Evolutionary conservation across 768 basidiomycete species (phyloP).

Genomic region (Phaffia tasmanica): DNA sequence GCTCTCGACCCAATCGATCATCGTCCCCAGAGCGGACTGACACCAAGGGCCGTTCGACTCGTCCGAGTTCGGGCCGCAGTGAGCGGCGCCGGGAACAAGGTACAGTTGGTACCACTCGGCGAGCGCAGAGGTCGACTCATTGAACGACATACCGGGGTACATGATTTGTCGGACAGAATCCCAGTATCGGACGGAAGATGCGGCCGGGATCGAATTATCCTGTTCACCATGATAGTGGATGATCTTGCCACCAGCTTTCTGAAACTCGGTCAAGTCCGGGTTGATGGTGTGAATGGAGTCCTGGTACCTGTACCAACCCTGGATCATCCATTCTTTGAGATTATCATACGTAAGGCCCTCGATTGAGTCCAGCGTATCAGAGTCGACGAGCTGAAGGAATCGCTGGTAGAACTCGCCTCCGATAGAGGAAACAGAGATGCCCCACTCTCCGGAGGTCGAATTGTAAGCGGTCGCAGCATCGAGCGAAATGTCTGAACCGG

Average conservation of each 20-base stretch:
- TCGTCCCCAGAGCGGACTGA: not conserved
- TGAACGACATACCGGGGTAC: slow-evolving; percentile 10
- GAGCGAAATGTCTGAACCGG: too few species aligned
- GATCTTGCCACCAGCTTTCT: slow-evolving; percentile 23
- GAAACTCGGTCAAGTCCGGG: slow-evolving; percentile 22
- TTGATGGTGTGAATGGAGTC: slow-evolving; percentile 16
- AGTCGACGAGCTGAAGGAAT: slow-evolving; percentile 11
- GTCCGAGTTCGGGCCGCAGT: slow-evolving; percentile 12
- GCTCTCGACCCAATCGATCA: too few species aligned
- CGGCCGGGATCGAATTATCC: slow-evolving; percentile 16
- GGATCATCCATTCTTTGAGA: slow-evolving; percentile 16
- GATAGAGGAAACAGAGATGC: not conserved
- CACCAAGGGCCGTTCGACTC: slow-evolving; percentile 23
- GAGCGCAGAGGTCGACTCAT: slow-evolving; percentile 6
- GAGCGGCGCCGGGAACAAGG: slow-evolving; percentile 25
- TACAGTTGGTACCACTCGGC: slow-evolving; percentile 25
- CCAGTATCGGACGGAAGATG: slow-evolving; percentile 18
- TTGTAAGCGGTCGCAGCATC: slow-evolving; percentile 19
- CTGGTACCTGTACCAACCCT: slow-evolving; percentile 18
- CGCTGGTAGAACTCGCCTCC: slow-evolving; percentile 17
- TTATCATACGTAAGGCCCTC: slow-evolving; percentile 17
- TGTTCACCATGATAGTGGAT: slow-evolving; percentile 26
- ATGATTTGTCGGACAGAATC: slow-evolving; percentile 16
- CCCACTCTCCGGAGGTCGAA: slow-evolving; percentile 5
- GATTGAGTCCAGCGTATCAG: slow-evolving; percentile 7